Evolutionary conservation across 2,329 filamentous ascomycete genomes (phyloP), one percentile per base, ranked within the genome.

Genomic region (Fusarium sp.): DNA sequence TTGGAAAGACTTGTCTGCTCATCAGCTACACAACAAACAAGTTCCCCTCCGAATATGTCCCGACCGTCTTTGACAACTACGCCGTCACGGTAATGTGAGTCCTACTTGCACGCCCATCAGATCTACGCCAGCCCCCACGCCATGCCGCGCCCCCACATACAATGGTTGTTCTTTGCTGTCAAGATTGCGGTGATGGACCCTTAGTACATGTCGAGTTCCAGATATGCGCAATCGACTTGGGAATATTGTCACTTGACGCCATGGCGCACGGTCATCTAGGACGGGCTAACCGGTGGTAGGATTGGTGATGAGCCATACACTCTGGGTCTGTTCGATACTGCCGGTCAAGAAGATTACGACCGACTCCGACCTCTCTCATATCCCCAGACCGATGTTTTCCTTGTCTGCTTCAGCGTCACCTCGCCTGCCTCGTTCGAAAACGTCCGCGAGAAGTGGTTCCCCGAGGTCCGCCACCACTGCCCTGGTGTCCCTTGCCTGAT

Each of bases 1-100:
- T 99, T 79, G 97, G 97, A 85, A 99, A 99, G 90, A 99, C 97
- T 77, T 99, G 97, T 87, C 92, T 99, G 76, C 92, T 99, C 83
- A 99, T 99, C 87, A 97, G 95, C 84, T 99, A 99, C 87, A 99
- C 97, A 76, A 99, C 97, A 76, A 99, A 99, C 90, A 98, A 98
- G 82, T 99, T 99, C 85, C 97, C 97, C 39, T 98, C 95, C 81
- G 97, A 99, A 95, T 99, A 99, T 85, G 97, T 99, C 68, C 97
- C 97, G 62, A 99, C 97, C 34, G 97, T 99, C 75, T 99, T 99
- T 85, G 97, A 99, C 86, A 99, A 99, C 87, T 99, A 99, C 90
- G 97, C 97, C 68, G 97, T 99, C 83, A 99, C 97, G 77, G 97
- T 99, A 78, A 99, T 99, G 97, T 98, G 90, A 92, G 95, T 92